Evolutionary conservation across 2,329 filamentous ascomycete species (phyloP).

Genomic region (Colletotrichum trifolii): DNA sequence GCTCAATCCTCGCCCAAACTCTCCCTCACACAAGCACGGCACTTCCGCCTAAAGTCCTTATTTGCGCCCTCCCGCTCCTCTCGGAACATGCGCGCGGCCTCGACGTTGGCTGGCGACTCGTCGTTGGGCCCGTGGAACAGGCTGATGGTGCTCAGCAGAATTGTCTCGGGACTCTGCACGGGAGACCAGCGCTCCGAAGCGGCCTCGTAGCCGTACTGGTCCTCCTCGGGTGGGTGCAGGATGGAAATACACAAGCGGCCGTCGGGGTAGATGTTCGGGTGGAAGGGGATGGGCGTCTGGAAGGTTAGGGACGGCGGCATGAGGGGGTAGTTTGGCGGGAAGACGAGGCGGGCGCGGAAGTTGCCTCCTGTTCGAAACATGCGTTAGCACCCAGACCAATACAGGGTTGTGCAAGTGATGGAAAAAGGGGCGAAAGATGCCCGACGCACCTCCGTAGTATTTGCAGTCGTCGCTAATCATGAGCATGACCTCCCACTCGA

Average conservation of each 20-base stretch:
- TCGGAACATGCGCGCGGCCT: conserved; percentile 89
- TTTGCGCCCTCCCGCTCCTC: conserved; percentile 73
- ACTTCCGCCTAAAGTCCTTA: conserved; percentile 82
- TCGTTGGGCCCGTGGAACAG: conserved; percentile 94
- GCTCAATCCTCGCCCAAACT: conserved; percentile 78
- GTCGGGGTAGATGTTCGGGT: conserved; percentile 91
- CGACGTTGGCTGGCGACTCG: conserved; percentile 94
- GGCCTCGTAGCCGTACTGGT: conserved; percentile 92
- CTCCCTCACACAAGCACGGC: conserved; percentile 82
- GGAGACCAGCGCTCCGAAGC: conserved; percentile 93
- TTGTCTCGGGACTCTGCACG: conserved; percentile 94
- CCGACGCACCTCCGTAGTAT: conserved; percentile 83
- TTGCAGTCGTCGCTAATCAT: conserved; percentile 97
- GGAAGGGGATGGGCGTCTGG: conserved; percentile 84
- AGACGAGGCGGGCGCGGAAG: conserved; percentile 86
- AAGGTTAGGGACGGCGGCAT: conserved; percentile 92
- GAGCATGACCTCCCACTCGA: conserved; percentile 98
- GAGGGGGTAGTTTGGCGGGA: conserved; percentile 87
- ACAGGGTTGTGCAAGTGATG: background rate
- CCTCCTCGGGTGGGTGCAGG: conserved; percentile 93
- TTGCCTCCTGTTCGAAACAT: conserved; percentile 75
- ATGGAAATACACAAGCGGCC: conserved; percentile 97
- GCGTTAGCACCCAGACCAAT: background rate
- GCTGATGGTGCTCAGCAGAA: conserved; percentile 90
- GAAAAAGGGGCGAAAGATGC: background rate